A percentile compares a stretch with the other conserved stretches of the same genome.
Evolutionary conservation across 116 monocot species (phyloP).

Genomic region (Iris pallida): DNA sequence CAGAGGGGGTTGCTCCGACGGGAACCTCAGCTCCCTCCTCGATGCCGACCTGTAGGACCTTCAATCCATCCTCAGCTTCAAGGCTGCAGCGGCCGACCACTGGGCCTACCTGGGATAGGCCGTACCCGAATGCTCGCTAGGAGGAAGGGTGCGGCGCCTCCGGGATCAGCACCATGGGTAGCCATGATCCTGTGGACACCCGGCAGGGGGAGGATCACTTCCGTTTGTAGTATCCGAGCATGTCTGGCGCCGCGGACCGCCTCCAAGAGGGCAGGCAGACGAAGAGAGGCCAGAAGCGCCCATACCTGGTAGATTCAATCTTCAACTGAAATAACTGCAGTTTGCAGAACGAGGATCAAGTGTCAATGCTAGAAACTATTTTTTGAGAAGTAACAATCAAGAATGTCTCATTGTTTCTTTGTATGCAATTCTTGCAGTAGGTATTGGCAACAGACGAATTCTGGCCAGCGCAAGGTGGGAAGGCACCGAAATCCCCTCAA

Average conservation of each 20-base stretch:
- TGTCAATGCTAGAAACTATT: too few relatives aligned
- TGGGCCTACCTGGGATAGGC: conserved; percentile 6
- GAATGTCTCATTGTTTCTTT: background rate
- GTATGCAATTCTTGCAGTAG: conserved; percentile 31
- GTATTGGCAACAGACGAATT: conserved; percentile 87
- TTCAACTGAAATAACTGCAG: background rate
- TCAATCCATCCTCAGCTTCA: conserved; percentile 6
- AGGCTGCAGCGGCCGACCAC: background rate
- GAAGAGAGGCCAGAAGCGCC: conserved; percentile 26
- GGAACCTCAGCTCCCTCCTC: background rate
- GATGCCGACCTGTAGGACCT: conserved; percentile 5
- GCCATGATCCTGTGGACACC: conserved; percentile 12
- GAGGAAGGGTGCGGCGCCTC: conserved; percentile 25
- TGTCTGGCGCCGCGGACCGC: conserved; percentile 3
- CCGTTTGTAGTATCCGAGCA: conserved; percentile 28
- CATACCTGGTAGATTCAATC: conserved; percentile 21
- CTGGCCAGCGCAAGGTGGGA: conserved; percentile 79
- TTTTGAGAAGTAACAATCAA: background rate
- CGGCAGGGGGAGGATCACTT: conserved; percentile 28
- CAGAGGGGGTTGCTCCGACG: background rate
- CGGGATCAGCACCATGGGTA: conserved; percentile 14
- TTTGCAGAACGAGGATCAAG: too few relatives aligned
- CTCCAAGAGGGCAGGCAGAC: conserved; percentile 15
- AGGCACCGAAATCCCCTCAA: conserved; percentile 60
- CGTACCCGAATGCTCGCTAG: background rate